Conservation (phyloP, 2,329 filamentous ascomycete species). For the Monosporascus sp. region DNA sequence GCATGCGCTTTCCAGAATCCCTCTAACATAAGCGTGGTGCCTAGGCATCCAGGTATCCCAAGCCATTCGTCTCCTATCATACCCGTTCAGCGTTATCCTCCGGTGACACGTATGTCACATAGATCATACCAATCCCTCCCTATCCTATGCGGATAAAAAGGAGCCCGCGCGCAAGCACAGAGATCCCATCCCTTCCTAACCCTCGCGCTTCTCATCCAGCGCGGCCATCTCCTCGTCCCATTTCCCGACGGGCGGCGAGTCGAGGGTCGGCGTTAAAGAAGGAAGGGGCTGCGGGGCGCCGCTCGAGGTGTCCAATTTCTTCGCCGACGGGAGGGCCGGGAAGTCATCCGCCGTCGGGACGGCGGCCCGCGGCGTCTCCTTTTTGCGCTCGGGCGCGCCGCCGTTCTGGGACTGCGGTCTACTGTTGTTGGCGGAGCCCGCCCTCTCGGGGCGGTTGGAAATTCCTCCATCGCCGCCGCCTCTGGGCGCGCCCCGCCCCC, state of each 20-base stretch:
- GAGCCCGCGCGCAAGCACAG: no score
- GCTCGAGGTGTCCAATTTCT: constrained; percentile 22
- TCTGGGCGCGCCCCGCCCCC: constrained; percentile 20
- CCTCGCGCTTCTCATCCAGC: constrained; percentile 31
- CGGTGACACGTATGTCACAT: no score
- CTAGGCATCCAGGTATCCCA: no score
- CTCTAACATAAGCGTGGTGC: no score
- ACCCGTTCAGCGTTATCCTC: no score
- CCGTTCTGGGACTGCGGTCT: constrained; percentile 8
- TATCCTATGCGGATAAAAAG: no score
- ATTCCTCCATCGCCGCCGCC: constrained; percentile 26
- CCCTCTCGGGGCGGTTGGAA: constrained; percentile 13
- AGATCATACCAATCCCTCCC: no score
- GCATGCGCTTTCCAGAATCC: no score
- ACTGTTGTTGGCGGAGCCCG: constrained; percentile 7
- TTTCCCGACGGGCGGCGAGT: constrained; percentile 35
- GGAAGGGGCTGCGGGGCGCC: not conserved
- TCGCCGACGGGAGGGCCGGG: constrained; percentile 31
- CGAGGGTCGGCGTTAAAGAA: no score
- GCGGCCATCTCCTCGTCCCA: constrained; percentile 57
- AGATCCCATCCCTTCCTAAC: not conserved
- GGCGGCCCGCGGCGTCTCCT: constrained; percentile 20
- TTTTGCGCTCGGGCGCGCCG: constrained; percentile 11
- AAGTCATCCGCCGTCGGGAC: constrained; percentile 33
- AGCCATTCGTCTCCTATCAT: no score